phyloP scores from a whole-genome alignment of 2,329 filamentous ascomycete genomes.

The Botryotinia narcissicola region DNA sequence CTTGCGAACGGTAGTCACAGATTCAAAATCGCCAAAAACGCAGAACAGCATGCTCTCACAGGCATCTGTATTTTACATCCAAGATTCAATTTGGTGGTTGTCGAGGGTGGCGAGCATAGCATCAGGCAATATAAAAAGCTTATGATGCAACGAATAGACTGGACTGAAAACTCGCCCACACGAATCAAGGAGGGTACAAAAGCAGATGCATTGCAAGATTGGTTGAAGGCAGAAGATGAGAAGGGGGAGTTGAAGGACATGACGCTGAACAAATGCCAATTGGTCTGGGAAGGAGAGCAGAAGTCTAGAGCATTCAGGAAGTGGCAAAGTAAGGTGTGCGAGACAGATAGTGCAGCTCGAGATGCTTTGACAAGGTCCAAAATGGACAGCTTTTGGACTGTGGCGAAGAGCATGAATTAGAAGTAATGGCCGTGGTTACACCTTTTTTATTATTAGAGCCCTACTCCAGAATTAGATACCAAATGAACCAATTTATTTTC shows the following conservation, averaged over 20 bases:
- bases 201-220: slow-evolving; percentile 62
- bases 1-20: slow-evolving; percentile 91
- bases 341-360: slow-evolving; percentile 85
- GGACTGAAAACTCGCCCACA: slow-evolving; percentile 83
- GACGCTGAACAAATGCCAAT: slow-evolving; percentile 72
- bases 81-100: slow-evolving; percentile 81
- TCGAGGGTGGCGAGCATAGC: slow-evolving; percentile 84
- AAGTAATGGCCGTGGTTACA: neutral
- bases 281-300: slow-evolving; percentile 90
- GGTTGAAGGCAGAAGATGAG: slow-evolving; percentile 78
- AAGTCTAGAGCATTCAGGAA: slow-evolving; percentile 78
- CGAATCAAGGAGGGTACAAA: slow-evolving; percentile 60
- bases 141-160: slow-evolving; percentile 90
- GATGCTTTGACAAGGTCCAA: slow-evolving; percentile 76
- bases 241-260: slow-evolving; percentile 77
- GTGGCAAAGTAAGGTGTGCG: slow-evolving; percentile 87
- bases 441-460: neutral
- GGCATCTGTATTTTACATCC: slow-evolving; percentile 93
- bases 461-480: slow-evolving; percentile 10
- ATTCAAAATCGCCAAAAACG: slow-evolving; percentile 90
- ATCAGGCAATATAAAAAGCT: slow-evolving; percentile 86
- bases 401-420: slow-evolving; percentile 64
- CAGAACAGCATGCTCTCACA: slow-evolving; percentile 81
- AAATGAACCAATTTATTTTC: slow-evolving; percentile 7
- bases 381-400: slow-evolving; percentile 93